Base-by-base conservation (phyloP, 2,329 filamentous ascomycete genomes). In the Verticillium klebahnii region DNA sequence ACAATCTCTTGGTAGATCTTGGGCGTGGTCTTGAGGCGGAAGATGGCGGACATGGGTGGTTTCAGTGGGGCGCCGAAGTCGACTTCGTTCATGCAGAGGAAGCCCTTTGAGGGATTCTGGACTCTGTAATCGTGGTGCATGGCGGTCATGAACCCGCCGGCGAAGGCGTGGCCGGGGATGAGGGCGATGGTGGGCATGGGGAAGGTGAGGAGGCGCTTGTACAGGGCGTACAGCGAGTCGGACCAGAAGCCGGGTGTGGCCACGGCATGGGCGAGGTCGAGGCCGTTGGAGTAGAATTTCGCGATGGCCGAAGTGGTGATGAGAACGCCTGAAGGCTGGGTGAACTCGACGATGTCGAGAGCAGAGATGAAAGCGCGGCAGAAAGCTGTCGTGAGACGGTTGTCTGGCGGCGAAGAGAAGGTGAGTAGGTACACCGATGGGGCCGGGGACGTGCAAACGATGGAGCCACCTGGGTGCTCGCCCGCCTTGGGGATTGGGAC, bases 91-190 rank as follows among this genome's bases (percentile, higher is more conserved):
- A 95, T 78, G 75, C 91, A 94, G 45, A 91, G 74, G 75, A 86
- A 93, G n/a, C 91, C 92, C 23, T 83, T 80, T 1, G 80, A 70
- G 0, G 88, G 84, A 70, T 89, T 89, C 78, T 91, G 90, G 67
- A 95, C 81, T 32, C 92, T 85, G 78, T 95, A 95, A 77, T 94
- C 91, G 75, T 93, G 90, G 75, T 90, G 86, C 84, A 92, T 91
- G 62, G 90, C 85, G 11, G 90, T 79, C 88, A 95, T 93, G 64
- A 93, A 79, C n/a, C 90, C 91, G 56, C 86, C 91, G 6, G 91
- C 92, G 73, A 93, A 95, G 60, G 88, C 86, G 74, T 96, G 92
- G 25, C 91, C 91, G 68, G 92, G 92, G 60, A 94, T 71, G 9
- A 93, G 79, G n/a, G 90, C 88, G 58, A 95, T 75, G 3, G 91